Evolutionary conservation across 176 grass and related monocot genomes (phyloP), one percentile per base, ranked within the genome.

Genomic region (Aegilops longissima): DNA sequence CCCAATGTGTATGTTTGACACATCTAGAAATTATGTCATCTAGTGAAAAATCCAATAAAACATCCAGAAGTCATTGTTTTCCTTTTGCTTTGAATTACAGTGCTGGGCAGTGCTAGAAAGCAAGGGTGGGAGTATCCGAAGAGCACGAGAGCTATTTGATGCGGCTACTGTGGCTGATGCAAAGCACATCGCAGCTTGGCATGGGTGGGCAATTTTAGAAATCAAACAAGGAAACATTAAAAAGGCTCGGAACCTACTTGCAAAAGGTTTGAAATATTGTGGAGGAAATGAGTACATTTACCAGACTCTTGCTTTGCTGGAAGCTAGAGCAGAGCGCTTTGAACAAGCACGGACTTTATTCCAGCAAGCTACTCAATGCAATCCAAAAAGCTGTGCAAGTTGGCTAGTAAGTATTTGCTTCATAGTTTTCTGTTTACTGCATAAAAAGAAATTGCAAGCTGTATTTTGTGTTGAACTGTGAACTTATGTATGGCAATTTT

Each of bases 241-340:
- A 54, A 98, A 91, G 70, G 93, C 96, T n/a, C 92, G 93, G 45
- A 92, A 94, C 83, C 96, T 98, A 79, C 96, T 98, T 62, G 89
- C 82, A 30, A 98, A 95, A 90, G 96, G 90, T 58, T 84, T 98
- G 54, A 90, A 91, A 82, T 92, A 92, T 83, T 93, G 96, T 87
- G 96, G 96, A 75, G 96, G 93, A 64, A 98, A 96, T 82, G 96
- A 98, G 65, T 98, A 98, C 85, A 92, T 98, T 87, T 98, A 98
- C 82, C 96, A 98, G 85, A 98, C 92, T 69, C 96, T 98, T 89
- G 93, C 96, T 67, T 92, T 98, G 66, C 93, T 98, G 85, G 93
- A 98, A 86, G 96, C 94, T 77, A 98, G 86, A 89, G 92, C 88
- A 88, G 88, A 94, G 75, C 88, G 96, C 42, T 92, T 94, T 67